Evolutionary conservation across 495 filamentous ascomycete species (phyloP).

Genomic region (Aspergillus biplanus): DNA sequence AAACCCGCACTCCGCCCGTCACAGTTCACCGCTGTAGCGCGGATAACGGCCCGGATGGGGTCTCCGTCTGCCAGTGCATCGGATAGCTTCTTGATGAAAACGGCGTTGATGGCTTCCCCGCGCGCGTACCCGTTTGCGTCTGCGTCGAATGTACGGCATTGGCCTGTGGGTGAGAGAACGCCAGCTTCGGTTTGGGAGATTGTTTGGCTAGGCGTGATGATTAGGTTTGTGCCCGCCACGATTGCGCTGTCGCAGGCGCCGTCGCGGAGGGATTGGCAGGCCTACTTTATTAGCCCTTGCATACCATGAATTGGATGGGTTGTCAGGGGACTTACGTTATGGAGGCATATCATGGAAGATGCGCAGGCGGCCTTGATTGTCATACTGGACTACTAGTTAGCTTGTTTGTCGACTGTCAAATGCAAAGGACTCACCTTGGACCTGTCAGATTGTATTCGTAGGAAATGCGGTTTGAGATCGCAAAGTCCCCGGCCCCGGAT

Average conservation of each 20-base stretch:
- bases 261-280: conserved; percentile 6
- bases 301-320: neutral
- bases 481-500: conserved; percentile 11
- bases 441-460: conserved; percentile 8
- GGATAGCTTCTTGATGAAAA: conserved; percentile 35
- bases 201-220: conserved; percentile 4
- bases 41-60: conserved; percentile 49
- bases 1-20: conserved; percentile 30
- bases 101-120: conserved; percentile 38
- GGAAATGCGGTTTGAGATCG: conserved; percentile 6
- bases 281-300: neutral
- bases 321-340: neutral
- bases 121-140: conserved; percentile 41
- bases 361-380: conserved; percentile 3
- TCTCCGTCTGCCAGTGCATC: conserved; percentile 48
- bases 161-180: conserved; percentile 12
- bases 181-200: conserved; percentile 5
- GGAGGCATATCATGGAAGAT: neutral
- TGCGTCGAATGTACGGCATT: conserved; percentile 37
- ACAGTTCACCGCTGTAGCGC: conserved; percentile 40
- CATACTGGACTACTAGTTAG: neutral
- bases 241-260: neutral
- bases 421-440: neutral
- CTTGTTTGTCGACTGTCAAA: no score
- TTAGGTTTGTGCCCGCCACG: conserved; percentile 4